These are phyloP conservation scores for Saprolegnia parasitica DNA, from an alignment of 352 stramenopile species.

Conservation along the genomic window DNA sequence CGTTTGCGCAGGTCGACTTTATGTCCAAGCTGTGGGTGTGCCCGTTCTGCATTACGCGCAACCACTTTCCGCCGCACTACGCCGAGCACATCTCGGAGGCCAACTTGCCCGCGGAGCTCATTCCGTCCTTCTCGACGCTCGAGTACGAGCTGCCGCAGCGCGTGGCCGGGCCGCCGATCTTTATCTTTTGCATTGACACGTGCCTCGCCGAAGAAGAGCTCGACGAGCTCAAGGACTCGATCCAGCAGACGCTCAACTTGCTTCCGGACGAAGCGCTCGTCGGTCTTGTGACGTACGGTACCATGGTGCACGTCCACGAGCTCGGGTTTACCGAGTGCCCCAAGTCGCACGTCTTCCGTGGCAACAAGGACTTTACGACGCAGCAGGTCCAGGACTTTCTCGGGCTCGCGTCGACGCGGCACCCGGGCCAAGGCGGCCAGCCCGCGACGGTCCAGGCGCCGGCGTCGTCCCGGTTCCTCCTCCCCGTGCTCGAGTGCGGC, in stretches of 20 bases:
- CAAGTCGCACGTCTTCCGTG: slow-evolving; percentile 98
- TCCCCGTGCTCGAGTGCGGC: slow-evolving; percentile 94
- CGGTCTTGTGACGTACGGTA: slow-evolving; percentile 98
- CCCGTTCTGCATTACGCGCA: slow-evolving; percentile 98
- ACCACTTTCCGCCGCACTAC: slow-evolving; percentile 96
- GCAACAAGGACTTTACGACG: slow-evolving; percentile 96
- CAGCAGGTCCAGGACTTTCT: slow-evolving; percentile 96
- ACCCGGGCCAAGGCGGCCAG: slow-evolving; percentile 70
- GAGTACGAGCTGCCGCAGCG: slow-evolving; percentile 97
- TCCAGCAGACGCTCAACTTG: slow-evolving; percentile 98
- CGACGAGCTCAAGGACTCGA: slow-evolving; percentile 96
- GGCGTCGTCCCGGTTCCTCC: slow-evolving; percentile 92
- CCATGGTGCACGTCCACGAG: slow-evolving; percentile 99
- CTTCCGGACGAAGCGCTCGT: slow-evolving; percentile 96
- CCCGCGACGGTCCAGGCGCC: slow-evolving; percentile 40
- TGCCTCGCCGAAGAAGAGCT: slow-evolving; percentile 96
- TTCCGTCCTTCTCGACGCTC: slow-evolving; percentile 98
- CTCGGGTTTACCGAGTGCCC: slow-evolving; percentile 93
- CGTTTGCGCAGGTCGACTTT: slow-evolving; percentile 98
- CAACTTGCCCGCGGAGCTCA: slow-evolving; percentile 98
- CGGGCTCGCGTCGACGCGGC: slow-evolving; percentile 73
- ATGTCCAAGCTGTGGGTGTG: slow-evolving; percentile 99
- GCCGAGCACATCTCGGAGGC: slow-evolving; percentile 97
- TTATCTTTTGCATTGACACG: slow-evolving; percentile 98
- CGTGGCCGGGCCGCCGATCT: slow-evolving; percentile 93